phyloP scores from a whole-genome alignment of 371 early-diverging fungal species.

The Mucor piriformis region DNA sequence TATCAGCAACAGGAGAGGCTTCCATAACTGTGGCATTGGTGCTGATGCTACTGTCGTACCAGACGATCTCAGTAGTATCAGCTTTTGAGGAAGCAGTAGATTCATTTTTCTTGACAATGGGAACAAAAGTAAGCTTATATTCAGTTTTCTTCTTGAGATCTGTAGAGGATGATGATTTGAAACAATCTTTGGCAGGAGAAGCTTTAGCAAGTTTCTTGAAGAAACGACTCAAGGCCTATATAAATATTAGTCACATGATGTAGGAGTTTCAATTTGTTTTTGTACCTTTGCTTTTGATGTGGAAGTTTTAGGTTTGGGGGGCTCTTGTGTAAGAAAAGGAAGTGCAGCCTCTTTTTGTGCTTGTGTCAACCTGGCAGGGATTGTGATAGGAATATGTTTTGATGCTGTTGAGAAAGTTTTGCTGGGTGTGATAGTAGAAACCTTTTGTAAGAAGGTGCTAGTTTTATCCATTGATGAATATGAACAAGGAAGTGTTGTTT shows the following conservation, averaged over 20 bases:
- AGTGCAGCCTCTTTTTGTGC: conserved; percentile 21
- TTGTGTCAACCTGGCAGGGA: conserved; percentile 4
- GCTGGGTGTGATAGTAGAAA: not conserved
- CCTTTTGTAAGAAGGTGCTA: conserved; percentile 6
- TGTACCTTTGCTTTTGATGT: conserved; percentile 21
- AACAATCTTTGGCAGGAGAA: conserved; percentile 2
- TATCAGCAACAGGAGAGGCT: not conserved
- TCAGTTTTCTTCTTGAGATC: conserved; percentile 10
- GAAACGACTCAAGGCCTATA: conserved; percentile 15
- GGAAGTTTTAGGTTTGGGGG: conserved; percentile 4
- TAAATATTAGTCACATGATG: not conserved
- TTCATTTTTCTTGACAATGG: conserved; percentile 15
- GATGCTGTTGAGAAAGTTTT: not conserved
- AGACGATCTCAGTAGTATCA: conserved; percentile 7
- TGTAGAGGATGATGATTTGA: not conserved
- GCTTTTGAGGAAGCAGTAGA: not conserved
- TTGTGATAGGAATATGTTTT: conserved; percentile 2
- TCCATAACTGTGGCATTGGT: not conserved
- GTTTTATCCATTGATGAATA: conserved; percentile 5
- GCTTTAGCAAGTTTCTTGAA: conserved; percentile 14
- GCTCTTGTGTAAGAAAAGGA: conserved; percentile 12
- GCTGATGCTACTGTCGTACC: conserved; percentile 9
- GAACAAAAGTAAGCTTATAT: conserved; percentile 20
- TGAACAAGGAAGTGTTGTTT: conserved; percentile 7
- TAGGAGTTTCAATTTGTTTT: not conserved